phyloP scores from a whole-genome alignment of 257 asterid species.

The Solanum sitiens region DNA sequence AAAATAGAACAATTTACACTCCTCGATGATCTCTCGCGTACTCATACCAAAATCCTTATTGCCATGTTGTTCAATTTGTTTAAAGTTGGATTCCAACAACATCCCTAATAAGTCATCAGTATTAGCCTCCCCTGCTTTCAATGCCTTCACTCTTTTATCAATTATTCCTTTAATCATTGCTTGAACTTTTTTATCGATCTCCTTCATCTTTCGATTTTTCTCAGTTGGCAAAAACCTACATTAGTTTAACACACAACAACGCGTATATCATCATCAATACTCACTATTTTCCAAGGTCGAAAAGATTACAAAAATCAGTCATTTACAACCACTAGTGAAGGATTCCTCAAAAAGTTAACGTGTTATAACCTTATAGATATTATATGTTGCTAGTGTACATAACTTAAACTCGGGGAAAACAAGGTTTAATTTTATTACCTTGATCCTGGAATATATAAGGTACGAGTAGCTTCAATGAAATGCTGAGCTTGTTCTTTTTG shows the following conservation, averaged over 20 bases:
- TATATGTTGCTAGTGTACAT: not conserved
- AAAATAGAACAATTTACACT: conserved; percentile 20
- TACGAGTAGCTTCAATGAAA: not conserved
- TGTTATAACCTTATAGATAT: not conserved
- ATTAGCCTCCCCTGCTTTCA: not conserved
- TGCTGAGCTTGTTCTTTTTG: conserved; percentile 28
- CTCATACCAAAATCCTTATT: not conserved
- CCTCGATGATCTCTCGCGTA: conserved; percentile 4
- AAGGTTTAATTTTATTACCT: conserved; percentile 11
- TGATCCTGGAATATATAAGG: conserved; percentile 26
- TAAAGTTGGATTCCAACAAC: conserved; percentile 4
- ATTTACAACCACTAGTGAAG: too few relatives aligned
- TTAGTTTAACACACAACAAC: not conserved
- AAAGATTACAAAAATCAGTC: too few relatives aligned
- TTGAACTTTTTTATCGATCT: conserved; percentile 3
- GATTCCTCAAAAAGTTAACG: too few relatives aligned
- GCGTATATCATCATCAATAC: not conserved
- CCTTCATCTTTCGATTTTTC: conserved; percentile 9
- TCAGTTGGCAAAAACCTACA: conserved; percentile 12
- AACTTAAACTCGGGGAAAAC: not conserved
- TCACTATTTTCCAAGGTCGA: not conserved
- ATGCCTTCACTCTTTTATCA: not conserved
- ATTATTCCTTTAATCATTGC: not conserved
- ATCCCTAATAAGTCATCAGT: conserved; percentile 8
- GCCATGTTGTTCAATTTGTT: conserved; percentile 6